Evolutionary conservation across 495 filamentous ascomycete genomes (phyloP).

Genomic region (Schizothecium vesticola): DNA sequence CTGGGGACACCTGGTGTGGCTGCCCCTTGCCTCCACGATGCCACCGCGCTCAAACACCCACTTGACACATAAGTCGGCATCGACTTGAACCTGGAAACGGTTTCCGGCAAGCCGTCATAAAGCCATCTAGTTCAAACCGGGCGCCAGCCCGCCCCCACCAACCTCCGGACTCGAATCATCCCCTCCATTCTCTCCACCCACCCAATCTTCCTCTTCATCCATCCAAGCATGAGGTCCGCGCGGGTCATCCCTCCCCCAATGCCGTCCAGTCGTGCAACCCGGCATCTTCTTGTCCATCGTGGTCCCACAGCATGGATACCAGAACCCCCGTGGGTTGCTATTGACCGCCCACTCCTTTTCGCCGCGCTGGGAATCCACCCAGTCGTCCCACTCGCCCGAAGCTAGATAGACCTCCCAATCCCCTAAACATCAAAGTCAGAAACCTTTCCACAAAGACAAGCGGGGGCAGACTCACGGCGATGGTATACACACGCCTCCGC

Average conservation of each 20-base stretch:
- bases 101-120: no score
- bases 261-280: not conserved
- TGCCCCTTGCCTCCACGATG: no score
- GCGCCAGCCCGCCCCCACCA: not conserved
- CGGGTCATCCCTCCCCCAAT: not conserved
- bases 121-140: no score
- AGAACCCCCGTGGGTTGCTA: not conserved
- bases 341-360: no score
- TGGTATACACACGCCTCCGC: not conserved
- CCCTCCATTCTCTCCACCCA: no score
- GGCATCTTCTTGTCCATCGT: not conserved
- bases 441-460: not conserved
- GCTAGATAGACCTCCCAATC: not conserved
- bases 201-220: no score
- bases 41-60: no score
- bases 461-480: not conserved
- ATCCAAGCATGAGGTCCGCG: not conserved
- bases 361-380: no score
- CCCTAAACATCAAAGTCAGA: not conserved
- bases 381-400: not conserved
- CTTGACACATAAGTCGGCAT: no score
- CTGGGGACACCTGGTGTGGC: no score
- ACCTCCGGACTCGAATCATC: no score
- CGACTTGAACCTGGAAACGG: no score
- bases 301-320: not conserved